Percentiles rank a stretch among this genome's conserved stretches.
phyloP scores from a whole-genome alignment of 2,329 filamentous ascomycete genomes.

The Metarhizium robertsii region DNA sequence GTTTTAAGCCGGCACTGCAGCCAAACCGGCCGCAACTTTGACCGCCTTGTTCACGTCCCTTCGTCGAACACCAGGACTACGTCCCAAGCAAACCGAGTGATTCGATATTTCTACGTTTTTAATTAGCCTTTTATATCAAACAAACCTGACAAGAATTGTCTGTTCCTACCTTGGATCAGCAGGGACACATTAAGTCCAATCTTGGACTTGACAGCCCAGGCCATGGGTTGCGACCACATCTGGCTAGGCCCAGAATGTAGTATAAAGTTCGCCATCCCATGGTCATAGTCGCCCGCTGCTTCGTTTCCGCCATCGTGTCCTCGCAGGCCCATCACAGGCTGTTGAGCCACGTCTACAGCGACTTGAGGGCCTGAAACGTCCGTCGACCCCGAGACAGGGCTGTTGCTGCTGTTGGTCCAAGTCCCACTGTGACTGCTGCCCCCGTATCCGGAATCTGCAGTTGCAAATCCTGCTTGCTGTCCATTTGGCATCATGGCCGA shows the following conservation, averaged over 20 bases:
- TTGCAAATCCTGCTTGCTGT: background rate
- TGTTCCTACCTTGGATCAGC: conserved; percentile 23
- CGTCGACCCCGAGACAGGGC: background rate
- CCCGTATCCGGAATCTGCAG: conserved; percentile 1
- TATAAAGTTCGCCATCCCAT: conserved; percentile 3
- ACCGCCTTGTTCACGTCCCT: conserved; percentile 26
- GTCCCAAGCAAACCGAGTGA: conserved; percentile 28
- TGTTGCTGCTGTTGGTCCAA: conserved; percentile 5
- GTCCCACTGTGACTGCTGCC: background rate
- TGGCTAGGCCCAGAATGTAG: conserved; percentile 1
- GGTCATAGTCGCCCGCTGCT: background rate
- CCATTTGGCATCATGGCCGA: background rate
- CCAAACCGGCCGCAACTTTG: conserved; percentile 16
- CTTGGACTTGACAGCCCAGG: conserved; percentile 18
- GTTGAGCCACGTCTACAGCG: background rate
- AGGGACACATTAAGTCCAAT: conserved; percentile 25
- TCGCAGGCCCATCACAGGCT: background rate
- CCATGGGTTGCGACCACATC: conserved; percentile 7
- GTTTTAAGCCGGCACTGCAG: background rate
- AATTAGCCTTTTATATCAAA: background rate
- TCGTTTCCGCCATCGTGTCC: background rate
- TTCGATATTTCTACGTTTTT: conserved; percentile 23
- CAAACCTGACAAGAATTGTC: no score
- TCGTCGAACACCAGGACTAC: conserved; percentile 28
- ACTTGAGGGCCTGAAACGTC: background rate